phyloP scores from a whole-genome alignment of 2,329 filamentous ascomycete species.

The Fusarium siculi region DNA sequence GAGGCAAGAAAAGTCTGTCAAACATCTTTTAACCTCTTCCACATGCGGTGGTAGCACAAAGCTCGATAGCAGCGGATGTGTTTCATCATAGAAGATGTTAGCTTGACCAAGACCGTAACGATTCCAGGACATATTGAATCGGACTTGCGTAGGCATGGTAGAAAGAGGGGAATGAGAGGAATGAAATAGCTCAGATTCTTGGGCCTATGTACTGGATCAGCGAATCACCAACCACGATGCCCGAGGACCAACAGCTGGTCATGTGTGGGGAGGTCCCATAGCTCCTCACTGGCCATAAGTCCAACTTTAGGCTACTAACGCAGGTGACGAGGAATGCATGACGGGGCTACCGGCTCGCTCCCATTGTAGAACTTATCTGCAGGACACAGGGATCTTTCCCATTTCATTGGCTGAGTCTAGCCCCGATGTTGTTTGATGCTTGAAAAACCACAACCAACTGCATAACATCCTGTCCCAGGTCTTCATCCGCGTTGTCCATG shows the following conservation, averaged over 20 bases:
- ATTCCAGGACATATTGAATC: constrained; percentile 6
- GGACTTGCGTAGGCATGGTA: fast-evolving
- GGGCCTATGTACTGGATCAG: neutral
- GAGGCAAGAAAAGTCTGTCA: constrained; percentile 22
- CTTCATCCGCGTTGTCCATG: neutral
- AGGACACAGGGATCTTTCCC: fast-evolving
- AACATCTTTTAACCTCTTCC: constrained; percentile 7
- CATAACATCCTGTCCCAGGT: neutral
- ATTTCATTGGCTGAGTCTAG: neutral
- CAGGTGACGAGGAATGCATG: neutral
- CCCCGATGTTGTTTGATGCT: neutral
- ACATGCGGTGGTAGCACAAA: constrained; percentile 11
- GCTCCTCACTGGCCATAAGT: fast-evolving
- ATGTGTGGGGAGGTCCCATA: neutral
- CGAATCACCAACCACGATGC: fast-evolving
- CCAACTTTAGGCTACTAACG: neutral
- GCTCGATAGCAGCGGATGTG: neutral
- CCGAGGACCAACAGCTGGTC: neutral
- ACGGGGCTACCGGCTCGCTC: neutral
- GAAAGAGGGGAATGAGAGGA: neutral
- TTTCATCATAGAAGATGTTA: constrained; percentile 16
- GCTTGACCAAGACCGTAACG: constrained; percentile 5
- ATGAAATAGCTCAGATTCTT: fast-evolving
- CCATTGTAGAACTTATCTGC: too few species aligned
- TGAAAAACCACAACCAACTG: neutral